Evolutionary conservation across 2,329 filamentous ascomycete species (phyloP).

Genomic region (Penicillium sp.): DNA sequence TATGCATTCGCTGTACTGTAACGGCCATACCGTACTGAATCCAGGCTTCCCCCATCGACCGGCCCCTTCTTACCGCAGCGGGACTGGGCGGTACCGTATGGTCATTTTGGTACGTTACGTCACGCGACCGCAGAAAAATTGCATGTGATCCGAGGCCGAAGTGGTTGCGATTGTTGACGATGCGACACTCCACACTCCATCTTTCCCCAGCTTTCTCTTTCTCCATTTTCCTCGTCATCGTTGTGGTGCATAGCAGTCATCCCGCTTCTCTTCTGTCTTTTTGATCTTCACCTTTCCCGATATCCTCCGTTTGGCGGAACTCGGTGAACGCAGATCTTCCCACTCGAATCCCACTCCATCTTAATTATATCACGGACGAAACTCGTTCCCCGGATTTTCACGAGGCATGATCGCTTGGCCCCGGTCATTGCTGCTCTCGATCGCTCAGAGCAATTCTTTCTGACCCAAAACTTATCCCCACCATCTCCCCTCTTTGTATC

Average conservation of each 20-base stretch:
- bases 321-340: conserved; percentile 6
- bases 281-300: neutral
- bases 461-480: neutral
- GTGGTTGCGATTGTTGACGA: conserved; percentile 25
- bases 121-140: conserved; percentile 41
- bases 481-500: neutral
- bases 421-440: conserved; percentile 28
- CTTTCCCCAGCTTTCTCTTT: conserved; percentile 28
- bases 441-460: conserved; percentile 9
- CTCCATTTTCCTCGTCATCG: conserved; percentile 10
- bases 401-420: conserved; percentile 35
- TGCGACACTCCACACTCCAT: conserved; percentile 16
- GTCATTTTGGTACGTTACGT: conserved; percentile 40
- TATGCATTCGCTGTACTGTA: no score
- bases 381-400: conserved; percentile 6
- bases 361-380: conserved; percentile 3
- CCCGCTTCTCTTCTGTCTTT: conserved; percentile 1
- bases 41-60: neutral
- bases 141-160: conserved; percentile 40
- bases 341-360: neutral
- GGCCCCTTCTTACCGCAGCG: neutral
- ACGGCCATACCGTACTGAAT: neutral
- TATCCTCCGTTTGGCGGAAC: conserved; percentile 9
- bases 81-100: conserved; percentile 1
- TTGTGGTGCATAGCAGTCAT: no score